Evolutionary conservation across 2,329 filamentous ascomycete genomes (phyloP), one percentile per base, ranked within the genome.

Genomic region (Metarhizium sp.): DNA sequence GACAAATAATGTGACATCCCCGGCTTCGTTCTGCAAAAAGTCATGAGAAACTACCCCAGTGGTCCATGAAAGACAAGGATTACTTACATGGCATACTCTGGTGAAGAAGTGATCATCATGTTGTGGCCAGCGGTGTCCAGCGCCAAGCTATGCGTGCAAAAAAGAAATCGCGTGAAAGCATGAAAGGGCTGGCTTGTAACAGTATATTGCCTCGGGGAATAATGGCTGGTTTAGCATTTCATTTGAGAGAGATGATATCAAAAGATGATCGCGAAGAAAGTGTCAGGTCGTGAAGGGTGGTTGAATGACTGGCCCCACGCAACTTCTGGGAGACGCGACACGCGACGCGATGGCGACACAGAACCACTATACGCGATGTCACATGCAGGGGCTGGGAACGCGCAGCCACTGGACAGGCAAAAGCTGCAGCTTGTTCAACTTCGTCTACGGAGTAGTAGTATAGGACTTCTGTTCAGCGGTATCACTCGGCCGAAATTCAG

Each of bases 1-100:
- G 63, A 53, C 8, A 55, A 55, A 16, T 58, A 59, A 36, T 60
- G 50, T 43, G 56, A 40, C 58, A 67, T 60, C 54, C 62, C 60
- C 6, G 58, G 61, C 52, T 68, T 67, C n/a, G 66, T 67, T 66
- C 71, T 72, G 20, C 29, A 8, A 8, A 8, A n/a, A 6, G 2
- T 3, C 1, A 55, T 66, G 4, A 65, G 56, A 3, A 6, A 36
- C 4, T 2, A 32, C 18, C 16, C 18, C 30, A 6, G 13, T 1
- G 4, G 14, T 46, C n/a, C 6, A 18, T 13, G 2, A 1, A 18
- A n/a, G 14, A 4, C 14, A 11, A 3, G 46, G 42, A 29, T 11
- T 20, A 25, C 60, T 5, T 53, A 66, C 66, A 68, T 66, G 45
- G 64, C 58, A 59, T 64, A 67, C n/a, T 68, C 64, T n/a, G 63